These are phyloP conservation scores for Epichloe bromicola DNA, from an alignment of 2,329 filamentous ascomycete genomes.

Conservation along the genomic window DNA sequence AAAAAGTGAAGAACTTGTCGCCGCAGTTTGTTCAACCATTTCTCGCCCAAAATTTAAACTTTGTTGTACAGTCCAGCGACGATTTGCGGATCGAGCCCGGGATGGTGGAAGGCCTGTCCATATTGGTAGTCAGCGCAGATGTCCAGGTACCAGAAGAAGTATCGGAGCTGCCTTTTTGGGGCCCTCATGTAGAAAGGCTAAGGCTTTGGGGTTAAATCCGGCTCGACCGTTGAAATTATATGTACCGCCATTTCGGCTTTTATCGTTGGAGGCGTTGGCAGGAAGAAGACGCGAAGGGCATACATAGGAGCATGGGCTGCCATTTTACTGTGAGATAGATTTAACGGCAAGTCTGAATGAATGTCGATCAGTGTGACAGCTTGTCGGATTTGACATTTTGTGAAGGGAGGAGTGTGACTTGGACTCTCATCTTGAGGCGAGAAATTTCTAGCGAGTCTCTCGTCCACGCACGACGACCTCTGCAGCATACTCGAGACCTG, in stretches of 20 bases:
- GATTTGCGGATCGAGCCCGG: conserved; percentile 13
- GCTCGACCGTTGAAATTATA: background rate
- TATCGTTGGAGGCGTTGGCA: background rate
- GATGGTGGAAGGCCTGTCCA: conserved; percentile 16
- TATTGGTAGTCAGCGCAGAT: conserved; percentile 19
- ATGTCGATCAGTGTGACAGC: background rate
- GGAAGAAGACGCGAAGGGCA: background rate
- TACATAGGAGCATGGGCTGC: background rate
- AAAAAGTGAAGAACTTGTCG: conserved; percentile 25
- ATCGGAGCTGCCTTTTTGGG: conserved; percentile 17
- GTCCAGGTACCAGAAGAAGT: conserved; percentile 15
- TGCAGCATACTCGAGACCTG: too few species aligned
- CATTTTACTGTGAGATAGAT: background rate
- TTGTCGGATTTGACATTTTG: background rate
- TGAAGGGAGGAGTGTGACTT: too few species aligned
- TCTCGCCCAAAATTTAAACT: conserved; percentile 25
- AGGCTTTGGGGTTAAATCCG: conserved; percentile 11
- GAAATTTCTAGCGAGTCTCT: too few species aligned
- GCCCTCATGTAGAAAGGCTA: conserved; percentile 11
- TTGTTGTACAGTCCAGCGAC: conserved; percentile 17
- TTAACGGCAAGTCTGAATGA: background rate
- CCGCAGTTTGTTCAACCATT: conserved; percentile 26
- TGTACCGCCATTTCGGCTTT: background rate
- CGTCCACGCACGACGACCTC: too few species aligned
- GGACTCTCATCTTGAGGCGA: too few species aligned